Percentiles rank a stretch among this genome's conserved stretches.
phyloP scores from a whole-genome alignment of 805 yeast genomes.

The Wickerhamomyces mucosus region DNA sequence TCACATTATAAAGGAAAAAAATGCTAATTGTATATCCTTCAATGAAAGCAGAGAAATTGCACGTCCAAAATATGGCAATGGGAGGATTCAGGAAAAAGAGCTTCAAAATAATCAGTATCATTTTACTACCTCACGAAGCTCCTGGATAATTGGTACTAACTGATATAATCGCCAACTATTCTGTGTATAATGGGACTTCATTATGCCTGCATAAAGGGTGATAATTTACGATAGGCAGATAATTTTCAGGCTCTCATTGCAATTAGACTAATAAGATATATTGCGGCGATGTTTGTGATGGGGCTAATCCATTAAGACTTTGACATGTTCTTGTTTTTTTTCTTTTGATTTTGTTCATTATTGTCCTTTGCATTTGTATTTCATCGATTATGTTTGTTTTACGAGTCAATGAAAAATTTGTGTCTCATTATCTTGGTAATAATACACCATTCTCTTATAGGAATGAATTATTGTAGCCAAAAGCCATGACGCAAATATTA shows the following conservation, averaged over 20 bases:
- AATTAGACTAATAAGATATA: background rate
- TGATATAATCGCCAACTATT: too few species aligned
- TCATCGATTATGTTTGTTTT: slow-evolving; percentile 20
- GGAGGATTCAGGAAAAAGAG: too few species aligned
- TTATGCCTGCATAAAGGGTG: background rate
- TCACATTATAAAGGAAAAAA: too few species aligned
- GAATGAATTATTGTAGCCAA: slow-evolving; percentile 10
- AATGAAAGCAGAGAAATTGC: too few species aligned
- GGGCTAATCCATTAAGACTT: too few species aligned
- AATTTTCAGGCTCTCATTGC: slow-evolving; percentile 3
- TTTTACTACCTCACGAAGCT: too few species aligned
- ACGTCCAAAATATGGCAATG: too few species aligned
- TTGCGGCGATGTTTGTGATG: slow-evolving; percentile 8
- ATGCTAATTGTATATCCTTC: too few species aligned
- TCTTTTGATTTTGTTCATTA: slow-evolving; percentile 8
- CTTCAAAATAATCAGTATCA: too few species aligned
- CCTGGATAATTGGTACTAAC: too few species aligned
- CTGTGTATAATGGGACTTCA: background rate
- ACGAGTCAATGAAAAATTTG: slow-evolving; percentile 23
- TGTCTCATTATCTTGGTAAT: slow-evolving; percentile 21
- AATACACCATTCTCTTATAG: slow-evolving; percentile 19
- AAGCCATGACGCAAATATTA: background rate
- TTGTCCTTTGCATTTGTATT: slow-evolving; percentile 10
- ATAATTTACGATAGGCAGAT: background rate
- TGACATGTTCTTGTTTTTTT: too few species aligned